These are phyloP conservation scores for Myxozyma melibiosi DNA, from an alignment of 805 yeast genomes.

Conservation along the genomic window DNA sequence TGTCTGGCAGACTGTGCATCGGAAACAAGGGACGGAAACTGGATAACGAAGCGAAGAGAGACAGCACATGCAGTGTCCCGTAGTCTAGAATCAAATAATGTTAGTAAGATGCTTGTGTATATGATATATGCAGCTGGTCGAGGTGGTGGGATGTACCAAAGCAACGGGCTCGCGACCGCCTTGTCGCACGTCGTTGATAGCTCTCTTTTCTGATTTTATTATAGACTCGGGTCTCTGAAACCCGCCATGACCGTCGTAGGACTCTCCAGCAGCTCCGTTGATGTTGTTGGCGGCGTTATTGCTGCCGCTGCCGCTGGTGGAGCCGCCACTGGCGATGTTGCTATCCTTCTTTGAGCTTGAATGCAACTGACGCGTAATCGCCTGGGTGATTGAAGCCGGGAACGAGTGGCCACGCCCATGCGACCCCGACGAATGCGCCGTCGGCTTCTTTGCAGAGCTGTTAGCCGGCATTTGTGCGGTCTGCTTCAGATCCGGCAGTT, in stretches of 20 bases:
- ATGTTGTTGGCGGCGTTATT: too few species aligned
- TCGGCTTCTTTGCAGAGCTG: background rate
- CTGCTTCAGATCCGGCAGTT: background rate
- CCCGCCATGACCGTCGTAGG: too few species aligned
- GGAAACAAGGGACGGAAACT: conserved; percentile 42
- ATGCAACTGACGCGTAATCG: conserved; percentile 17
- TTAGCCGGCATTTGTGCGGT: background rate
- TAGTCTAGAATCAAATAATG: conserved; percentile 26
- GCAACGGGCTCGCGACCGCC: background rate
- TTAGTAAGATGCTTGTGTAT: too few species aligned
- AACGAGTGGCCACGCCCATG: background rate
- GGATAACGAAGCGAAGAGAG: conserved; percentile 38
- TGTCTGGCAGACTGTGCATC: conserved; percentile 60
- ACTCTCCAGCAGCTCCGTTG: too few species aligned
- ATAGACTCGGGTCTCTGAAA: background rate
- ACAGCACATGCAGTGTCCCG: conserved; percentile 40
- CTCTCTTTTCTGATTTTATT: background rate
- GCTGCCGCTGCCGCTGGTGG: too few species aligned
- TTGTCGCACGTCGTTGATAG: background rate
- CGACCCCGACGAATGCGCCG: background rate
- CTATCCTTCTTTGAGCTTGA: background rate
- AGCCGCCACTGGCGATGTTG: too few species aligned
- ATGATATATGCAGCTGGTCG: too few species aligned
- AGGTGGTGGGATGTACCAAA: too few species aligned
- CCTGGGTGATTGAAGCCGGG: conserved; percentile 18